Evolutionary conservation across 164 flowering plant species (phyloP).

Genomic region (Umbellularia californica): DNA sequence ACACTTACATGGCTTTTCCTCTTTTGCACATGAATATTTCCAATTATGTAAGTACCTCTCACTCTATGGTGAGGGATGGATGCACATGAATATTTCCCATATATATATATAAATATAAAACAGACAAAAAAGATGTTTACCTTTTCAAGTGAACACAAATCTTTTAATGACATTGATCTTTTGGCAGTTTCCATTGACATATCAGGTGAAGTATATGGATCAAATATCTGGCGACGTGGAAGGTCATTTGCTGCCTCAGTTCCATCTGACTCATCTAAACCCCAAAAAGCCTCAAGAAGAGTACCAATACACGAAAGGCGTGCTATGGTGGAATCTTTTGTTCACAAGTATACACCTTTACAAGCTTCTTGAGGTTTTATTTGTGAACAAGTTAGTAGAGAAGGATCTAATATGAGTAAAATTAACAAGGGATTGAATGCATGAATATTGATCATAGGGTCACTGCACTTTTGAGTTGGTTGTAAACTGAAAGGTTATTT

Average conservation of each 20-base stretch:
- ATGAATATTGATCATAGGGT: not conserved
- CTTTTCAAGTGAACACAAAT: not conserved
- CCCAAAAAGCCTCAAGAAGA: slow-evolving; percentile 23
- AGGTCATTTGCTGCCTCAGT: slow-evolving; percentile 44
- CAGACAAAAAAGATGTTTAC: not conserved
- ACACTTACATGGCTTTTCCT: no score
- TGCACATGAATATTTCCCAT: no score
- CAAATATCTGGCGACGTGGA: slow-evolving; percentile 27
- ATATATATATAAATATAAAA: no score
- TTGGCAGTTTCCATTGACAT: slow-evolving; percentile 10
- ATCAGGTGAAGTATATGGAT: slow-evolving; percentile 12
- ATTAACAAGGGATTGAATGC: not conserved
- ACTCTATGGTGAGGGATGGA: no score
- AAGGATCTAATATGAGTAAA: not conserved
- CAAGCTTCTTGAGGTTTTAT: not conserved
- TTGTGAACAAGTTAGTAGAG: not conserved
- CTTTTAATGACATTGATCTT: slow-evolving; percentile 6
- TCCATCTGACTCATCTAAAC: slow-evolving; percentile 33
- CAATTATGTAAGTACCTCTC: no score
- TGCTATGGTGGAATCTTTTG: slow-evolving; percentile 47
- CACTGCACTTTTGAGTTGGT: no score
- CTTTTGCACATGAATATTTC: no score
- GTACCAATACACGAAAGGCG: slow-evolving; percentile 40
- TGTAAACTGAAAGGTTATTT: no score
- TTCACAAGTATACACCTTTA: slow-evolving; percentile 32